phyloP scores from a whole-genome alignment of 257 asterid genomes.

The Penstemon davidsonii region DNA sequence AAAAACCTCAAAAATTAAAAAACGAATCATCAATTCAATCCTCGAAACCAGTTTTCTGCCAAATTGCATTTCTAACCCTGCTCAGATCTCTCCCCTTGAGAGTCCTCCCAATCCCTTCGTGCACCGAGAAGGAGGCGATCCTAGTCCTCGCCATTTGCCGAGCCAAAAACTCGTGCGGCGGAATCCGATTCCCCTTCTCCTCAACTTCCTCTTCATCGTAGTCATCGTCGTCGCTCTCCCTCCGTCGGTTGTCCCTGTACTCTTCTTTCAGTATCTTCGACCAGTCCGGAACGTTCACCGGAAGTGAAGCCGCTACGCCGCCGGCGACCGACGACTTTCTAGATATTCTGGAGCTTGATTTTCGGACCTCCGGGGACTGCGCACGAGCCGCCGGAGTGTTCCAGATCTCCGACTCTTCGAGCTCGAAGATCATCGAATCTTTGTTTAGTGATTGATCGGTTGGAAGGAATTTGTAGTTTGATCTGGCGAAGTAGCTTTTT shows the following conservation, averaged over 20 bases:
- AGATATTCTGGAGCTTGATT: constrained; percentile 33
- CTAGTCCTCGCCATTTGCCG: constrained; percentile 45
- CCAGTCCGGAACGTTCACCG: constrained; percentile 98
- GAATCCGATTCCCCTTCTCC: constrained; percentile 56
- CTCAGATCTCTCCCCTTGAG: constrained; percentile 96
- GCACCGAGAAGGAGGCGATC: constrained; percentile 80
- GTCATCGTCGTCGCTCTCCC: constrained; percentile 40
- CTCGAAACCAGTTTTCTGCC: constrained; percentile 93
- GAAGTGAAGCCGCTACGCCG: constrained; percentile 61
- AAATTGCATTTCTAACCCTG: constrained; percentile 92
- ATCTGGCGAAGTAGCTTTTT: constrained; percentile 52
- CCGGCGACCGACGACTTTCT: constrained; percentile 38
- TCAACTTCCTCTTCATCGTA: constrained; percentile 37
- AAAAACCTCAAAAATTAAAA: background rate
- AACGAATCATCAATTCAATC: constrained; percentile 44
- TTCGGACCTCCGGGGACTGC: constrained; percentile 63
- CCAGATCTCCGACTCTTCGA: constrained; percentile 90
- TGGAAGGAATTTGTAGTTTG: constrained; percentile 63
- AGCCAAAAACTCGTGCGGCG: constrained; percentile 77
- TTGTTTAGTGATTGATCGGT: constrained; percentile 28
- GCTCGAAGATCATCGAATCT: constrained; percentile 65
- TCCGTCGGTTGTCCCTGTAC: constrained; percentile 55
- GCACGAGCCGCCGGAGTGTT: constrained; percentile 40
- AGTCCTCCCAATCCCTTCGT: constrained; percentile 94
- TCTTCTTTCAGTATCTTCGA: constrained; percentile 88